A percentile compares a stretch with the other conserved stretches of the same genome.
phyloP scores from a whole-genome alignment of 1,284 basidiomycete species.

The Uromyces viciae-fabae region DNA sequence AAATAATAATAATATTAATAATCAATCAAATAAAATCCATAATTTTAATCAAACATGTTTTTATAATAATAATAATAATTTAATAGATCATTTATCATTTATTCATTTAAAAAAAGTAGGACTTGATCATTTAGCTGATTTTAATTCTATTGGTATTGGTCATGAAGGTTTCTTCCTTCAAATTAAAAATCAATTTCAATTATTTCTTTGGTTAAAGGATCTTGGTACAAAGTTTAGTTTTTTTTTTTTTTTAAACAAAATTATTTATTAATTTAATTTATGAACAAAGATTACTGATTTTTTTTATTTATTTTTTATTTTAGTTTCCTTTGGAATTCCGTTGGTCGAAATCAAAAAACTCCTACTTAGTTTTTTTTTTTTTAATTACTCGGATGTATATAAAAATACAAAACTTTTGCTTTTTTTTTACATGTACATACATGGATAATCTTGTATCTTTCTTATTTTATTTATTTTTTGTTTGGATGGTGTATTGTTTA shows the following conservation, averaged over 20 bases:
- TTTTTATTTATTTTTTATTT: background rate
- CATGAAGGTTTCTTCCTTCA: constrained; percentile 5
- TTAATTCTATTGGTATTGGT: background rate
- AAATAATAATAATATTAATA: no score
- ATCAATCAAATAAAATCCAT: no score
- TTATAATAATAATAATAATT: background rate
- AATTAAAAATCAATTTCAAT: background rate
- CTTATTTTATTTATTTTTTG: no score
- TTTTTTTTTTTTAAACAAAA: background rate
- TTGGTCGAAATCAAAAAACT: background rate
- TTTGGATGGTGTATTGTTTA: no score
- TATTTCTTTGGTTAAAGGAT: background rate
- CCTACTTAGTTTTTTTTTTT: no score
- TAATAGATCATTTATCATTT: background rate
- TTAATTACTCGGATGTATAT: no score
- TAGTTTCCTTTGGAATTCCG: constrained; percentile 10
- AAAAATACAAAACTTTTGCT: no score
- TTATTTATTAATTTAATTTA: no score
- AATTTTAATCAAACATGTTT: background rate
- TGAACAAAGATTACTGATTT: background rate
- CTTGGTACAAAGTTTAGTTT: background rate
- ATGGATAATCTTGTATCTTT: no score
- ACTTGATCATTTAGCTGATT: background rate
- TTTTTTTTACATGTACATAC: no score
- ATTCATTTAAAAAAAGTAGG: background rate